Conservation (phyloP, 2,329 filamentous ascomycete genomes). For the Monilinia fructicola region DNA sequence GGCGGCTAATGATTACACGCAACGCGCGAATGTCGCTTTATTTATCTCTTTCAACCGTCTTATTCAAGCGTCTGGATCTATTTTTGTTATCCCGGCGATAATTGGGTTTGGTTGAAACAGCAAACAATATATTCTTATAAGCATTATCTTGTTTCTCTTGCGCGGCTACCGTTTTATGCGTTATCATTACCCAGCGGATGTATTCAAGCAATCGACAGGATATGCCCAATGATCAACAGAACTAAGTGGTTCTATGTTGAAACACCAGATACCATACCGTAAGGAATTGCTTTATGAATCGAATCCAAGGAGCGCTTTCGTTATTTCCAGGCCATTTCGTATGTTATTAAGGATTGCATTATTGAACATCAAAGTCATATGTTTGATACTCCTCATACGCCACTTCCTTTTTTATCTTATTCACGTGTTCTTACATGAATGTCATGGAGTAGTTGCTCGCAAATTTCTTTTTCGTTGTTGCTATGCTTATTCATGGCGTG, state of each 20-base stretch:
- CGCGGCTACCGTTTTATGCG: constrained; percentile 13
- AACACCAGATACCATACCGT: background rate
- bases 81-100: constrained; percentile 15
- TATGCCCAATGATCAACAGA: background rate
- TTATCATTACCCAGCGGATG: constrained; percentile 1
- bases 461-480: constrained; percentile 2
- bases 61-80: constrained; percentile 21
- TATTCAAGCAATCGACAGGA: background rate
- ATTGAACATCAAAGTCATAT: constrained; percentile 12
- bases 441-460: background rate
- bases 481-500: constrained; percentile 14
- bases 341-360: constrained; percentile 7
- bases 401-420: background rate
- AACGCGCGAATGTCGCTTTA: constrained; percentile 18
- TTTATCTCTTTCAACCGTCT: constrained; percentile 9
- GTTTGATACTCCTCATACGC: constrained; percentile 1
- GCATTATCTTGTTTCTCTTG: background rate
- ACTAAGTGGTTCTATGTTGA: constrained; percentile 11
- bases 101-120: background rate
- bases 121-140: background rate
- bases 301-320: constrained; percentile 4
- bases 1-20: constrained; percentile 20
- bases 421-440: background rate
- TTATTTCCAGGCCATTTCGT: constrained; percentile 1
- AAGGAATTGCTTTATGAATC: background rate